Conservation (phyloP, 805 yeast species). For the Candida pini region DNA sequence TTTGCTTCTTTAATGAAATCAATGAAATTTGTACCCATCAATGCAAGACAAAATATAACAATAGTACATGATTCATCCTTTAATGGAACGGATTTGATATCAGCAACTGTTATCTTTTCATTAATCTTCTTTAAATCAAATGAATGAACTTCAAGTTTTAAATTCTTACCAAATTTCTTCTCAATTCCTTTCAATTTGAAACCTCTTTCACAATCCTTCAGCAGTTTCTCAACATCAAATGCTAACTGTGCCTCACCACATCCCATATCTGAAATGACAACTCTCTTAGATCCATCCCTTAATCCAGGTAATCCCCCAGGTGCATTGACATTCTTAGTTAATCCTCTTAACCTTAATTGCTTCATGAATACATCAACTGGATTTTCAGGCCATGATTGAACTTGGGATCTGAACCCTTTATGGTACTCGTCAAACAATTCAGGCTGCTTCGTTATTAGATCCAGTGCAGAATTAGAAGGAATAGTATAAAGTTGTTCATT, state of each 20-base stretch:
- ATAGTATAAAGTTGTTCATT: slow-evolving; percentile 94
- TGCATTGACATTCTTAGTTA: slow-evolving; percentile 68
- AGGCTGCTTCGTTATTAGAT: slow-evolving; percentile 74
- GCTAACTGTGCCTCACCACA: slow-evolving; percentile 96
- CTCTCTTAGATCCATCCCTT: slow-evolving; percentile 38
- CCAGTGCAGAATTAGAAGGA: slow-evolving; percentile 69
- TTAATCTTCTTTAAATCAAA: slow-evolving; percentile 91
- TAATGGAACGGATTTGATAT: slow-evolving; percentile 84
- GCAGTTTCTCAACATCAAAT: slow-evolving; percentile 50
- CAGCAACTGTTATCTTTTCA: slow-evolving; percentile 92
- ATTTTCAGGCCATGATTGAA: slow-evolving; percentile 96
- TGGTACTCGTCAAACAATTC: slow-evolving; percentile 90
- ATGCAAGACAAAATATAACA: slow-evolving; percentile 89
- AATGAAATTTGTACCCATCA: slow-evolving; percentile 95
- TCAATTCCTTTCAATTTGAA: slow-evolving; percentile 19
- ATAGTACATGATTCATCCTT: slow-evolving; percentile 72
- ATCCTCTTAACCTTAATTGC: slow-evolving; percentile 54
- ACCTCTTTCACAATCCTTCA: slow-evolving; percentile 18
- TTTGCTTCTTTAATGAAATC: slow-evolving; percentile 90
- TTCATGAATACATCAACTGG: slow-evolving; percentile 89
- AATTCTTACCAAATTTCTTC: slow-evolving; percentile 28
- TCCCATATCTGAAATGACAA: slow-evolving; percentile 96
- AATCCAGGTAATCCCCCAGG: slow-evolving; percentile 94
- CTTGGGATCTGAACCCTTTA: slow-evolving; percentile 91
- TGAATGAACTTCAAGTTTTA: slow-evolving; percentile 67